Base-by-base conservation (phyloP, 1,284 basidiomycete species). In the Crepidotus sp. region DNA sequence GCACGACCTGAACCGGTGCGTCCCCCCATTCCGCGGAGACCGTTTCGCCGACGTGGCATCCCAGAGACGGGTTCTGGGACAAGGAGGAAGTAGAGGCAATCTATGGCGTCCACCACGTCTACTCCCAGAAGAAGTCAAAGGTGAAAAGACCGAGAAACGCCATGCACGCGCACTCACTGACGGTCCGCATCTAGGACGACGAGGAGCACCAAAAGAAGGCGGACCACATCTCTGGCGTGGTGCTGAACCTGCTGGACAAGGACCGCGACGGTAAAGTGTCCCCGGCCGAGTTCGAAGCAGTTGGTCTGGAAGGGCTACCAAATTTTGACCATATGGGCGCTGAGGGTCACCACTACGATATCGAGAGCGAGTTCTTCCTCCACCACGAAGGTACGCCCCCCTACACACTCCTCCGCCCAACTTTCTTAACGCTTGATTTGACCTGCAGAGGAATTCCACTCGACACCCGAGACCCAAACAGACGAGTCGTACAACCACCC, bases 51-150 rank as follows among this genome's bases (percentile, higher is more conserved):
- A 24, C 45, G 45, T 44, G 41, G 22, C 29, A 13, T 29, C 14
- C 15, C 52, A 84, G 83, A 21, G 75, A 88, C 55, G 80, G 85
- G 0, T 55, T 70, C 29, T 88, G 87, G 82, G 79, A 87, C 61
- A 68, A 72, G 46, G 78, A 81, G 50, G 89, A 94, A 63, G 84
- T 94, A 50, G 82, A 94, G 60, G 88, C 90, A 5, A 77, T 95
- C 33, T 95, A 96, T 57, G 95, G 95, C 46, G 86, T 99, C 17
- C 92, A 98, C 63, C 96, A 98, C 62, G 76, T 94, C 48, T 91
- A 91, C 55, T 88, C 90, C 15, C 80, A 88, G 64, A 85, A 90
- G 64, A 80, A 86, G 64, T 86, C 89, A 17, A 81, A 78, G 71
- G 83, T 74, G 45, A n/a, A 40, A 35, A 3, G 4, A 17, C 11